phyloP scores from a whole-genome alignment of 2,329 filamentous ascomycete species.

The Apiospora koreana region DNA sequence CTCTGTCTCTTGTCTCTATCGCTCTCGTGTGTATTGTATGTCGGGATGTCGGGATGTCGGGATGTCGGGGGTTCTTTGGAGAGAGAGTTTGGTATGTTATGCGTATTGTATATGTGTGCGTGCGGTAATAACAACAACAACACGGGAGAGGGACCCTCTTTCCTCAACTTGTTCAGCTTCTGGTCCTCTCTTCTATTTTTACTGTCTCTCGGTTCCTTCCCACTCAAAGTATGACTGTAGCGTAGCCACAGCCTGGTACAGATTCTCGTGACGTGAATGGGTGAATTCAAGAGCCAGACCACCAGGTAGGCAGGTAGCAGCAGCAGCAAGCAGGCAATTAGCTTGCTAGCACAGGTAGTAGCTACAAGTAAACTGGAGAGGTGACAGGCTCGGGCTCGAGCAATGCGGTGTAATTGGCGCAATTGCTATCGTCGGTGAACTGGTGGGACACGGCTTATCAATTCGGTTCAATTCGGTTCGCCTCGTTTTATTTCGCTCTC shows the following conservation, averaged over 20 bases:
- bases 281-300: neutral
- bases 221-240: slow-evolving; percentile 7
- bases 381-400: slow-evolving; percentile 2
- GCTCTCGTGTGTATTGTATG: neutral
- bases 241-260: slow-evolving; percentile 4
- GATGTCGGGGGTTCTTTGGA: too few relatives aligned
- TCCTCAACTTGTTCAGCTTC: too few relatives aligned
- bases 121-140: too few relatives aligned
- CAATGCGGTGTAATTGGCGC: slow-evolving; percentile 2
- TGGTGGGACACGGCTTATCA: slow-evolving; percentile 9
- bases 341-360: neutral
- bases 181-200: too few relatives aligned
- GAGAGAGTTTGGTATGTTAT: too few relatives aligned
- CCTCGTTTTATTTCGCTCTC: slow-evolving; percentile 2
- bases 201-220: neutral
- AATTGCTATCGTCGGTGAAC: slow-evolving; percentile 6
- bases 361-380: slow-evolving; percentile 5
- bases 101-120: too few relatives aligned
- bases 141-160: too few relatives aligned
- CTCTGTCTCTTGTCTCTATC: neutral
- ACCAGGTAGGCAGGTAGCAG: neutral
- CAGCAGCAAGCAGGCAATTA: neutral
- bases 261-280: neutral
- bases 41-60: too few relatives aligned
- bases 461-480: slow-evolving; percentile 7